Evolutionary conservation across 2,329 filamentous ascomycete genomes (phyloP).

Genomic region (Fusarium sp.): DNA sequence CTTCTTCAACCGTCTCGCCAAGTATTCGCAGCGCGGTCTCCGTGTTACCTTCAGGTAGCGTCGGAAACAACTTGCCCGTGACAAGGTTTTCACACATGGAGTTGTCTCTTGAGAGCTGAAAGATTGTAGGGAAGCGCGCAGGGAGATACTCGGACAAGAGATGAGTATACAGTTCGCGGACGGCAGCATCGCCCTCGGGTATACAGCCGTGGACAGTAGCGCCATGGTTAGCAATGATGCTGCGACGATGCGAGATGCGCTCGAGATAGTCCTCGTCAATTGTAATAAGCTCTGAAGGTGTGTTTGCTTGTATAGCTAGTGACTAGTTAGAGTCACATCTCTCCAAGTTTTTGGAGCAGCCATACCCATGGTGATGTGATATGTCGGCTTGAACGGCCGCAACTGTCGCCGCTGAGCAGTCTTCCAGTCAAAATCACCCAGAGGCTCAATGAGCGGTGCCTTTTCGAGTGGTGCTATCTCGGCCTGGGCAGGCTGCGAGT

Average conservation of each 20-base stretch:
- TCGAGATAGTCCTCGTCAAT: constrained; percentile 61
- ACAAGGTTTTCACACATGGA: constrained; percentile 52
- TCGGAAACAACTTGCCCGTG: constrained; percentile 47
- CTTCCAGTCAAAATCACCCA: constrained; percentile 30
- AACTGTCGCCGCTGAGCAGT: constrained; percentile 10
- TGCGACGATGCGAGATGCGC: constrained; percentile 53
- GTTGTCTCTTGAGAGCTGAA: constrained; percentile 49
- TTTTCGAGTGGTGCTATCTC: constrained; percentile 7
- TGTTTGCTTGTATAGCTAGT: constrained; percentile 54
- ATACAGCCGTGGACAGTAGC: constrained; percentile 55
- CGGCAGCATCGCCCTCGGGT: constrained; percentile 51
- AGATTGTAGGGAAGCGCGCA: constrained; percentile 58
- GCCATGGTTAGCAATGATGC: constrained; percentile 46
- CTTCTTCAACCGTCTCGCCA: constrained; percentile 27
- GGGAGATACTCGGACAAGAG: constrained; percentile 60
- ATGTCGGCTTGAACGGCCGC: constrained; percentile 27
- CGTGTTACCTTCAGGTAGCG: background rate
- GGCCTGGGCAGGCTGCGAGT: background rate
- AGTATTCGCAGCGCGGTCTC: constrained; percentile 20
- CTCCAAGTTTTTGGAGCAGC: rapidly evolving
- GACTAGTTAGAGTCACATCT: background rate
- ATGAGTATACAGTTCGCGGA: constrained; percentile 60
- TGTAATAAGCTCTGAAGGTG: constrained; percentile 60
- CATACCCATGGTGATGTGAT: constrained; percentile 34
- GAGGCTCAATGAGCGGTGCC: background rate